A percentile compares a stretch with the other conserved stretches of the same genome.
phyloP scores from a whole-genome alignment of 345 rosid genomes.

The Leavenworthia alabamica region DNA sequence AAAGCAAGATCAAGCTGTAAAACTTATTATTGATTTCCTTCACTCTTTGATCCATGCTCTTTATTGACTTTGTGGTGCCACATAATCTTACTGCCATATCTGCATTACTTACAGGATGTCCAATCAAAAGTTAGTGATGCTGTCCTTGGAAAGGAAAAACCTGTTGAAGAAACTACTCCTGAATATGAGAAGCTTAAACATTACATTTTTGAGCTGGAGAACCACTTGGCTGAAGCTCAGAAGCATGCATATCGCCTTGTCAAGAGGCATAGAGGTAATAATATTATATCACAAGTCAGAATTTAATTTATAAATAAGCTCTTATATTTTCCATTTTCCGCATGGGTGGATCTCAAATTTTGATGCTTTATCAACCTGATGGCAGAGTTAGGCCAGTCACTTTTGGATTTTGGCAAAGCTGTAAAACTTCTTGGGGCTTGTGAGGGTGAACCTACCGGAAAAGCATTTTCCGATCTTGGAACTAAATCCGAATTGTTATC shows the following conservation, averaged over 20 bases:
- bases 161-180: slow-evolving; percentile 93
- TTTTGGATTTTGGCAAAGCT: slow-evolving; percentile 93
- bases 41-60: not conserved
- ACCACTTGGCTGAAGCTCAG: slow-evolving; percentile 92
- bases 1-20: no score
- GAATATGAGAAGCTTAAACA: slow-evolving; percentile 90
- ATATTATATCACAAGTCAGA: not conserved
- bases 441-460: slow-evolving; percentile 80
- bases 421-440: slow-evolving; percentile 87
- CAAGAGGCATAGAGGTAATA: slow-evolving; percentile 87
- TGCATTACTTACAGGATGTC: slow-evolving; percentile 57
- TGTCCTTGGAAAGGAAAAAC: slow-evolving; percentile 95
- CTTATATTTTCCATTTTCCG: not conserved
- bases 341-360: slow-evolving; percentile 5
- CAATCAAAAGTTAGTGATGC: slow-evolving; percentile 90
- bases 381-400: slow-evolving; percentile 83
- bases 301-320: not conserved
- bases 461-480: slow-evolving; percentile 83
- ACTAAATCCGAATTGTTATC: slow-evolving; percentile 75
- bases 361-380: slow-evolving; percentile 14
- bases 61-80: not conserved
- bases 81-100: slow-evolving; percentile 3
- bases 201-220: slow-evolving; percentile 90
- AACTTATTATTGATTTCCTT: no score
- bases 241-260: slow-evolving; percentile 96